Base-by-base conservation (phyloP, 306 rosid genomes). In the Ormosia emarginata region DNA sequence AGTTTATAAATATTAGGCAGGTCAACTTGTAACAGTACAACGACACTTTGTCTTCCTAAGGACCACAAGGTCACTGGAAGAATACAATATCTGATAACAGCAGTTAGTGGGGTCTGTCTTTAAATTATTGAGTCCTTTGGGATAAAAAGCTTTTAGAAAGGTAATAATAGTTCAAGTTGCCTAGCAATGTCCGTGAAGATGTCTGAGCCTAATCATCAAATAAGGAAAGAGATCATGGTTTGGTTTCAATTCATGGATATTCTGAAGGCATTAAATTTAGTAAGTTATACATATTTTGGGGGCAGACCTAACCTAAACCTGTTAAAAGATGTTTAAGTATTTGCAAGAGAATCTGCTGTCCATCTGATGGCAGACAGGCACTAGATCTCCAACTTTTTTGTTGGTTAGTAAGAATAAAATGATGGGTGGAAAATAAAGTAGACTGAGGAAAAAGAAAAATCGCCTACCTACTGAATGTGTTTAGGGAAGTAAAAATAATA, bases 71-170 rank as follows among this genome's bases (percentile, higher is more conserved):
- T 78, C 69, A 33, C 40, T 24, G 67, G 57, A 74, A 55, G 12
- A 71, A 83, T 66, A 53, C 72, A 79, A 74, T 34, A 74, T 64
- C 83, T 72, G 76, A 79, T 57, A 67, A 69, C 79, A 68, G 77
- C 84, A 72, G 79, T 79, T 64, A 24, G 93, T 89, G 92, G 92
- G 92, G 89, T 65, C 83, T 55, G 18, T 63, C 67, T 79, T 59
- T 57, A 71, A 89, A 87, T 84, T 52, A 88, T 88, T 84, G 73
- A 83, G 66, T 83, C 70, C 76, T 88, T 85, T 79, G 55, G 44
- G 82, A 74, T 68, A 85, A 76, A 87, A 81, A 84, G 77, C 87
- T 71, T 87, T 69, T 67, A 53, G 70, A 78, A 86, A 90, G 81
- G 40, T 15, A 74, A 90, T 62, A 76, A 30, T 43, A 59, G 76